A percentile compares a stretch with the other conserved stretches of the same genome.
These are phyloP conservation scores for Dendrocalamus sinicus DNA, from an alignment of 176 grass and related monocot genomes.

Conservation along the genomic window DNA sequence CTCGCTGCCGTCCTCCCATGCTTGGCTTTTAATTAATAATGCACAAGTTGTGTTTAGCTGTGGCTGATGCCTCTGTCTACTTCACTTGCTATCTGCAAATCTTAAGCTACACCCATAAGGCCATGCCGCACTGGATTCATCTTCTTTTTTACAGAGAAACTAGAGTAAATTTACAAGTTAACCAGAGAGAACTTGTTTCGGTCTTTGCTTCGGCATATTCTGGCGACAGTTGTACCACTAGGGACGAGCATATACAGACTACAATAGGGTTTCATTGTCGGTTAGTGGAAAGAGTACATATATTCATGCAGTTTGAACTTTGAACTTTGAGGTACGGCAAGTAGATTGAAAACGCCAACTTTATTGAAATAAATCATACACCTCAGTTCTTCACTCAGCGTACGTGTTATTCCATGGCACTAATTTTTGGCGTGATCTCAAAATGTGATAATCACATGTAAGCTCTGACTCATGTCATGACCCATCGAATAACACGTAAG, in stretches of 20 bases:
- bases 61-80: neutral
- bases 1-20: conserved; percentile 32
- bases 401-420: neutral
- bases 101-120: too few species aligned
- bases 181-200: neutral
- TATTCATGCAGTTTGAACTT: neutral
- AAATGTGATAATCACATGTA: neutral
- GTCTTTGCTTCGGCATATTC: neutral
- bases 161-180: neutral
- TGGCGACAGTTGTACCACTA: conserved; percentile 13
- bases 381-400: neutral
- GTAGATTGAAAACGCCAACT: neutral
- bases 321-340: neutral
- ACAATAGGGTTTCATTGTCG: neutral
- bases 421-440: neutral
- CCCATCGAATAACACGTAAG: neutral
- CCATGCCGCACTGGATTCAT: neutral
- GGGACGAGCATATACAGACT: neutral
- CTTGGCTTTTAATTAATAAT: conserved; percentile 45
- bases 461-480: neutral
- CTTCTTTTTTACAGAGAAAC: neutral
- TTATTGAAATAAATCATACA: too few species aligned
- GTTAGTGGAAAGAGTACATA: neutral
- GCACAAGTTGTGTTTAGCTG: neutral
- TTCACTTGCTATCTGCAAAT: neutral